Evolutionary conservation across 306 rosid genomes (phyloP).

Genomic region (Myrica gale): DNA sequence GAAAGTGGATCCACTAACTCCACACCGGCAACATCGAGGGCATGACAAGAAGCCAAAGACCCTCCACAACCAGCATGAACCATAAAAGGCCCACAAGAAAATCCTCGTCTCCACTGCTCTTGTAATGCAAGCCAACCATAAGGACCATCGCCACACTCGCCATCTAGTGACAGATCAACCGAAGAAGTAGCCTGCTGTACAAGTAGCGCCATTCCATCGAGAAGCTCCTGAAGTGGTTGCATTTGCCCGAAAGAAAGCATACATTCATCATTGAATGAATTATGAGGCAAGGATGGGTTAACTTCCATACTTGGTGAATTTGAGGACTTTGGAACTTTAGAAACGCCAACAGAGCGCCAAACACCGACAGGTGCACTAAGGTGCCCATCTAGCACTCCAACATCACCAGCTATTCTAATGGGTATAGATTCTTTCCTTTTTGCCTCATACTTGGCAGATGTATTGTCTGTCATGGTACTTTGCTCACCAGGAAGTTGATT

Average conservation of each 20-base stretch:
- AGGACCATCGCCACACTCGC: slow-evolving; percentile 94
- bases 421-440: slow-evolving; percentile 90
- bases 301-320: slow-evolving; percentile 75
- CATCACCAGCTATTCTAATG: slow-evolving; percentile 87
- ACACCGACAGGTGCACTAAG: slow-evolving; percentile 90
- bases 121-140: slow-evolving; percentile 95
- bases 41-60: slow-evolving; percentile 91
- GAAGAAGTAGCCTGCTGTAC: slow-evolving; percentile 94
- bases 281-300: slow-evolving; percentile 72
- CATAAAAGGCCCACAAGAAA: slow-evolving; percentile 96
- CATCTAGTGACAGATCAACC: slow-evolving; percentile 90
- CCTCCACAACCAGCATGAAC: slow-evolving; percentile 99
- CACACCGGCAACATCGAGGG: slow-evolving; percentile 96
- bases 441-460: slow-evolving; percentile 65
- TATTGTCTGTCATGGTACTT: slow-evolving; percentile 56
- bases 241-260: slow-evolving; percentile 85
- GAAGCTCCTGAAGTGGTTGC: slow-evolving; percentile 95
- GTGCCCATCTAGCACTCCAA: slow-evolving; percentile 85
- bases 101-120: slow-evolving; percentile 97
- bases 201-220: slow-evolving; percentile 82
- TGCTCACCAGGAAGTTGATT: slow-evolving; percentile 70
- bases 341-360: slow-evolving; percentile 87
- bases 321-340: slow-evolving; percentile 66
- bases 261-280: slow-evolving; percentile 78
- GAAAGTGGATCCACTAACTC: slow-evolving; percentile 96